These are phyloP conservation scores for Triangularia setosa DNA, from an alignment of 2,329 filamentous ascomycete genomes.

Conservation along the genomic window DNA sequence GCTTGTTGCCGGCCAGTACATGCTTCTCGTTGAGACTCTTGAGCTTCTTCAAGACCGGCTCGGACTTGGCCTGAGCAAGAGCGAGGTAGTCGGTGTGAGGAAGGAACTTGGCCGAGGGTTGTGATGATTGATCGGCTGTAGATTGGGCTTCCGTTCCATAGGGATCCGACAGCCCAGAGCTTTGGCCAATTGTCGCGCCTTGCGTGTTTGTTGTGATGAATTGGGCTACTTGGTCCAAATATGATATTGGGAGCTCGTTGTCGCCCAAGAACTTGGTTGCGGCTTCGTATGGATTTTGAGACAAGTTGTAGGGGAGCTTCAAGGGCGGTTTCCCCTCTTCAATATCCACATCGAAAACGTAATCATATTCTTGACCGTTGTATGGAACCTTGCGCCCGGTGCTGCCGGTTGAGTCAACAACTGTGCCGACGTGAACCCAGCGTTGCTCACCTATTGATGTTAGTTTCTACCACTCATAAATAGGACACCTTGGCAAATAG, in stretches of 20 bases:
- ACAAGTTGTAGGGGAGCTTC: constrained; percentile 90
- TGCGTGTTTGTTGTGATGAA: constrained; percentile 90
- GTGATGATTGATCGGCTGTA: constrained; percentile 61
- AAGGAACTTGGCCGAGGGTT: constrained; percentile 51
- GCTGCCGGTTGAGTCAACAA: constrained; percentile 84
- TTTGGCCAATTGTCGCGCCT: constrained; percentile 74
- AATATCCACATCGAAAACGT: constrained; percentile 94
- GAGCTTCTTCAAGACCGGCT: constrained; percentile 33
- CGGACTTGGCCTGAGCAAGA: constrained; percentile 70
- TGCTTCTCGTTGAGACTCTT: constrained; percentile 70
- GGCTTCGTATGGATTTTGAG: constrained; percentile 86
- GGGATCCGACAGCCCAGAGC: constrained; percentile 30
- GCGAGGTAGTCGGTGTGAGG: constrained; percentile 77
- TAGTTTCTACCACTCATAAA: background rate
- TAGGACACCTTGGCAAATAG: background rate
- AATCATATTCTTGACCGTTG: constrained; percentile 87
- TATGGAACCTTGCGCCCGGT: constrained; percentile 73
- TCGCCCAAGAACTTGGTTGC: constrained; percentile 87
- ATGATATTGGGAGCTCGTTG: constrained; percentile 82
- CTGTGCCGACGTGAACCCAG: constrained; percentile 89
- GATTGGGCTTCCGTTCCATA: constrained; percentile 33
- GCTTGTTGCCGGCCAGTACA: constrained; percentile 67
- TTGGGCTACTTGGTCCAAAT: constrained; percentile 86
- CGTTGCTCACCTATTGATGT: constrained; percentile 52
- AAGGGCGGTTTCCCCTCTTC: constrained; percentile 89